Conservation (phyloP, 1,284 basidiomycete species). For the Leccinum angustisporum region DNA sequence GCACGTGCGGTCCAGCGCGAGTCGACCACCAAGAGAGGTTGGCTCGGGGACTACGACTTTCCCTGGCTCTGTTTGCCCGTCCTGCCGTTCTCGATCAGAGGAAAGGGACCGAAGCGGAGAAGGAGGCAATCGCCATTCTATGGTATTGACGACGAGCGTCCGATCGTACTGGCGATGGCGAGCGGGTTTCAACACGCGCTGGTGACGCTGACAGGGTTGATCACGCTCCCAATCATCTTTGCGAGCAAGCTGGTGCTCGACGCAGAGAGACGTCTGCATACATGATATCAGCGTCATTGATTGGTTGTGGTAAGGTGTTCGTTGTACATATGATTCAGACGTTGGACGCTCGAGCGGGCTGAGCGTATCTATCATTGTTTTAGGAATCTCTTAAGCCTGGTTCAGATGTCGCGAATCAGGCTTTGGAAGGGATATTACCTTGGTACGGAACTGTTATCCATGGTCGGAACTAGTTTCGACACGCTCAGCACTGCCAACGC, state of each 20-base stretch:
- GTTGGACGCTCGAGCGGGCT: neutral
- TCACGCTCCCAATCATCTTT: constrained; percentile 82
- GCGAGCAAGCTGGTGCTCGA: constrained; percentile 62
- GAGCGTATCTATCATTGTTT: neutral
- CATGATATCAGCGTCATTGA: constrained; percentile 80
- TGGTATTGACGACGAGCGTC: constrained; percentile 51
- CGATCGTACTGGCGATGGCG: constrained; percentile 65
- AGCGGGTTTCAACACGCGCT: constrained; percentile 77
- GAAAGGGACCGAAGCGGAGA: constrained; percentile 30
- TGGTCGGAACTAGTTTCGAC: constrained; percentile 81
- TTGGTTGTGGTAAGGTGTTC: constrained; percentile 61
- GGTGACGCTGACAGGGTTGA: constrained; percentile 78
- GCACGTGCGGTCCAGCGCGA: constrained; percentile 29
- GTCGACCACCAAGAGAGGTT: constrained; percentile 56
- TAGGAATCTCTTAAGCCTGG: constrained; percentile 61
- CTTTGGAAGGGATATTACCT: constrained; percentile 65
- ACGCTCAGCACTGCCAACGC: too few relatives aligned
- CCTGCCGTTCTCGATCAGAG: constrained; percentile 49
- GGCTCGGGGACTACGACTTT: constrained; percentile 71
- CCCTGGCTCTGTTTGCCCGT: constrained; percentile 68
- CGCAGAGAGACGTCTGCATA: constrained; percentile 58
- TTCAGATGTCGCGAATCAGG: constrained; percentile 71
- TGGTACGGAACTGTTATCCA: constrained; percentile 77
- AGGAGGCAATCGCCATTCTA: constrained; percentile 67
- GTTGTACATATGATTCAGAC: neutral